phyloP scores from a whole-genome alignment of 768 basidiomycete species.

The Boletales sp. region DNA sequence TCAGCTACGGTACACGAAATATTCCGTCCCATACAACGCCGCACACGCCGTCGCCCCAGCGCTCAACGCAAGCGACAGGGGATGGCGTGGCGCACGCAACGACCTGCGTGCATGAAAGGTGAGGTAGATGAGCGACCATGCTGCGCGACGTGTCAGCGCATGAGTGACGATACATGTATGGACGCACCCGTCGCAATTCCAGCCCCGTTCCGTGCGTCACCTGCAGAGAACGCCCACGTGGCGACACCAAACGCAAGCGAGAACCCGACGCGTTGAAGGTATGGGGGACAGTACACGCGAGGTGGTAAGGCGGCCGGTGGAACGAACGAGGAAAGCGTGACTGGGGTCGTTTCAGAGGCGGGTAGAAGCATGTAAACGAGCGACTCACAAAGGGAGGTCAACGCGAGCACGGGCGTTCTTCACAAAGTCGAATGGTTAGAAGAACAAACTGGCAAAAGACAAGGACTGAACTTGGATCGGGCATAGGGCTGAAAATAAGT shows the following conservation, averaged over 20 bases:
- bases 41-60: conserved; percentile 28
- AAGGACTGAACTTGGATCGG: conserved; percentile 28
- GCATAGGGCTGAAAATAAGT: conserved; percentile 27
- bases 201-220: conserved; percentile 42
- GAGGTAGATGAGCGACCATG: conserved; percentile 47
- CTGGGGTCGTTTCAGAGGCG: conserved; percentile 16
- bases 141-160: conserved; percentile 16
- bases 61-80: conserved; percentile 32
- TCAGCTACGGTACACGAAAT: conserved; percentile 27
- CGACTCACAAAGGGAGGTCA: conserved; percentile 35
- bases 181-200: conserved; percentile 37
- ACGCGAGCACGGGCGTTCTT: conserved; percentile 28
- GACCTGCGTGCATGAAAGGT: conserved; percentile 37
- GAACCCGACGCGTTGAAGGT: conserved; percentile 43
- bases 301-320: conserved; percentile 32
- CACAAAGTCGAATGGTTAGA: conserved; percentile 14
- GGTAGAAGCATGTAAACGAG: not conserved
- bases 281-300: conserved; percentile 35
- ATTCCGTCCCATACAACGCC: conserved; percentile 26
- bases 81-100: conserved; percentile 27
- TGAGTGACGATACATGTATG: too few species aligned
- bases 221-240: conserved; percentile 38
- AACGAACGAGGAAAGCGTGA: conserved; percentile 34
- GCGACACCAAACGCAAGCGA: conserved; percentile 41
- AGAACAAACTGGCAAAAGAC: not conserved